Base-by-base conservation (phyloP, 2,329 filamentous ascomycete genomes). In the Macrophomina pseudophaseolina region DNA sequence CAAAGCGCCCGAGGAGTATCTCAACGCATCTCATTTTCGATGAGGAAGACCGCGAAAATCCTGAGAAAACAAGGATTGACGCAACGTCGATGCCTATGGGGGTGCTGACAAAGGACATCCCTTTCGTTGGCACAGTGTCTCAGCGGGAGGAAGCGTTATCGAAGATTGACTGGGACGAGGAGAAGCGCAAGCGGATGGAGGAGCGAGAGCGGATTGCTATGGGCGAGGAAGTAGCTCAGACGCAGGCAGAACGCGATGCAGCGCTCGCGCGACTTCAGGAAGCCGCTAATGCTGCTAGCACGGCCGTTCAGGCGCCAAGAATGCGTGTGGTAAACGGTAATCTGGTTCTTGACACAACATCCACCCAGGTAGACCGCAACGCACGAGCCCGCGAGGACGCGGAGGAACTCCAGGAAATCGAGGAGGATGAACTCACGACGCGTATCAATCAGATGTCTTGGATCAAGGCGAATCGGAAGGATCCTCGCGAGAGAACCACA, bases 381-480 rank as follows among this genome's bases (percentile, higher is more conserved):
- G 88, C 88, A 35, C 82, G 85, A 51, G 88, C 86, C 3, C 83
- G 83, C 5, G 83, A 84, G 30, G 83, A 83, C 54, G 82, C 84
- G 44, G 84, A 85, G 42, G 76, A 79, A 9, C 76, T 84, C 72
- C 86, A 90, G 72, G 86, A 87, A 58, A 84, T 91, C 35, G 91
- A 93, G 72, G 91, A 94, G 75, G 90, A 93, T 79, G 91, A 94
- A 72, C 90, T 94, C 71, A 92, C 91, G 1, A 86, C 86, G 18
- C 84, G 88, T 64, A 87, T 91, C 70, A 95, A 89, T 18, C 87
- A 87, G 28, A 86, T 85, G 63, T 90, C 89, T 11, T 93, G 89
- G 78, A 82, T 89, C 73, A 89, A 91, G 80, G 88, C 74, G 80
- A 86, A 77, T 64, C 80, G 80, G 51, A 78, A 81, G n/a, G 80